Percentiles rank a stretch among this genome's conserved stretches.
Evolutionary conservation across 768 basidiomycete genomes (phyloP).

Genomic region (Lactarius deliciosus): DNA sequence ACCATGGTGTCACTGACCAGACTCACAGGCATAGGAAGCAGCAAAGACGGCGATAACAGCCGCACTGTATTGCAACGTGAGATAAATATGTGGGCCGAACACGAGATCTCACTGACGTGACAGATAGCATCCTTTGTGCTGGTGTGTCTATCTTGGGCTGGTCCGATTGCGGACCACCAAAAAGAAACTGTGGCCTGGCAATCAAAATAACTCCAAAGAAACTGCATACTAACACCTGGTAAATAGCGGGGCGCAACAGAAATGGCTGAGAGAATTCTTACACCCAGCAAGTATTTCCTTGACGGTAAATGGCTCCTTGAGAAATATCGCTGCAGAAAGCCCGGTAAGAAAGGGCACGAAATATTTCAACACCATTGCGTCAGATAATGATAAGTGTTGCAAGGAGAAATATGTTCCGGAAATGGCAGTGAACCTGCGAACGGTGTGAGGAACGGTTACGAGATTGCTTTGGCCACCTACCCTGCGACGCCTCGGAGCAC

Average conservation of each 20-base stretch:
- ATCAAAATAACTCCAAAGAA: slow-evolving; percentile 79
- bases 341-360: slow-evolving; percentile 66
- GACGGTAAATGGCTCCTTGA: slow-evolving; percentile 57
- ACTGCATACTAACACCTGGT: slow-evolving; percentile 49
- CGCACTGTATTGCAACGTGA: slow-evolving; percentile 40
- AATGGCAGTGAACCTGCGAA: slow-evolving; percentile 64
- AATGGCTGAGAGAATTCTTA: slow-evolving; percentile 31
- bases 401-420: slow-evolving; percentile 71
- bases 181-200: slow-evolving; percentile 73
- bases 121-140: slow-evolving; percentile 53
- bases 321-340: slow-evolving; percentile 57
- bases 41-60: slow-evolving; percentile 67
- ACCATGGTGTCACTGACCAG: not conserved
- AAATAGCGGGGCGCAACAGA: not conserved
- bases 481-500: not conserved
- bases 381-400: slow-evolving; percentile 73
- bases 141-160: slow-evolving; percentile 31
- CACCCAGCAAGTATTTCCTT: slow-evolving; percentile 57
- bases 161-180: slow-evolving; percentile 43
- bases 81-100: not conserved
- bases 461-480: not conserved
- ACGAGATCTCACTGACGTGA: slow-evolving; percentile 44
- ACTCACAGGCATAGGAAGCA: slow-evolving; percentile 67
- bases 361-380: slow-evolving; percentile 77
- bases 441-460: not conserved